Base-by-base conservation (phyloP, 352 stramenopile genomes). In the Pythium biforme region DNA sequence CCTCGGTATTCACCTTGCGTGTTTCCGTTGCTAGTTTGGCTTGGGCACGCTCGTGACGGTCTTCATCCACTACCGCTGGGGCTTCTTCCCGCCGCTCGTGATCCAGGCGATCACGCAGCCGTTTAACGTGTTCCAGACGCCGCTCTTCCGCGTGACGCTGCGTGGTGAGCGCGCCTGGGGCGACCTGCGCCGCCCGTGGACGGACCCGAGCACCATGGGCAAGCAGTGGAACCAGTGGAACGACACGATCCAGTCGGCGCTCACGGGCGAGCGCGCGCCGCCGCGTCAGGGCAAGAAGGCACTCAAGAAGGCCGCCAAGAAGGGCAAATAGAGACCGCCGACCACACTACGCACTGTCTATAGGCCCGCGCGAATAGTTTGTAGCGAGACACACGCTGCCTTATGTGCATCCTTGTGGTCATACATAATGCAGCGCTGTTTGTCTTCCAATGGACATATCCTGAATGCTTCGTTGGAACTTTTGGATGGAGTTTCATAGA, bases 71-170 rank as follows among this genome's bases (percentile, higher is more conserved):
- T 86, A 75, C 68, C 83, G 90, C 61, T 94, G 76, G 78, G 78
- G 79, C 51, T 92, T 92, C 68, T 90, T 89, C 69, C 85, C 85
- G 20, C 85, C 85, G 39, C 75, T 94, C 14, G 64, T 94, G 61
- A 90, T 94, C 66, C 83, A 91, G 73, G 74, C 76, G 31, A 74
- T 92, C 55, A 90, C 80, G 63, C 83, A 90, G 77, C 85, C 85
- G 17, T 86, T 88, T 48, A 90, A 89, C 68, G 51, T 94, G 46
- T 74, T 79, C 43, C 78, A 90, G 56, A 69, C 77, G 29, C 73
- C 76, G n/a, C 60, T 94, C 23, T 81, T 83, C 60, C 83, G 85
- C 57, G 74, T 94, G 27, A 75, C 71, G 50, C 53, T 94, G 54
- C 79, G 79, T 17, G 73, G 75, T 0, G 66, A 94, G 50, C 74